These are phyloP conservation scores for Eremochloa ophiuroides DNA, from an alignment of 176 grass and related monocot species.

Conservation along the genomic window DNA sequence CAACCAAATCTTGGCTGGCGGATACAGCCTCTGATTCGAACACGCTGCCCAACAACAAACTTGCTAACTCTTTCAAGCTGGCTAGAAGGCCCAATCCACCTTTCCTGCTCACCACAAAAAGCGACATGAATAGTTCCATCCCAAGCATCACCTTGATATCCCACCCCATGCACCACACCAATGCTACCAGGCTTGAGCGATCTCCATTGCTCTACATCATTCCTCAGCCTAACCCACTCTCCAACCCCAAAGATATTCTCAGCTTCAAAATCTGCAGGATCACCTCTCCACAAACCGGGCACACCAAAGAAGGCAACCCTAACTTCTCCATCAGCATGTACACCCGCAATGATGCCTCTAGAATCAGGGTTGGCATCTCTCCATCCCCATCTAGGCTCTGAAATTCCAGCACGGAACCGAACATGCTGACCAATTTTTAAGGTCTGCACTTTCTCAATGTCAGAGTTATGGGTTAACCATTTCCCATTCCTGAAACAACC, in stretches of 20 bases:
- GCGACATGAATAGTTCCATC: slow-evolving; percentile 89
- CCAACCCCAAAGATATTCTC: slow-evolving; percentile 80
- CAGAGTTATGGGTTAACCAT: slow-evolving; percentile 91
- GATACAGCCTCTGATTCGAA: slow-evolving; percentile 67
- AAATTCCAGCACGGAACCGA: slow-evolving; percentile 64
- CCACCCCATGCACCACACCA: slow-evolving; percentile 88
- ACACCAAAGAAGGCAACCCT: slow-evolving; percentile 79
- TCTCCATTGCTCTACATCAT: slow-evolving; percentile 61
- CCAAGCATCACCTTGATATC: slow-evolving; percentile 73
- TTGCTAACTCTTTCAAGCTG: slow-evolving; percentile 61
- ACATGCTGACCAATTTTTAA: slow-evolving; percentile 87
- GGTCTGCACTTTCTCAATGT: slow-evolving; percentile 83
- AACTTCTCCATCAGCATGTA: slow-evolving; percentile 95
- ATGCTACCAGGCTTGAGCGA: slow-evolving; percentile 86
- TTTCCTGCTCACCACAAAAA: slow-evolving; percentile 96
- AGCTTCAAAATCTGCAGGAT: slow-evolving; percentile 92
- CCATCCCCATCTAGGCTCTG: slow-evolving; percentile 98
- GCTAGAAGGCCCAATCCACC: slow-evolving; percentile 71
- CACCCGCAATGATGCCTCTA: slow-evolving; percentile 82
- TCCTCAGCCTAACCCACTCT: slow-evolving; percentile 79
- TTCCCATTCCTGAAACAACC: slow-evolving; percentile 96
- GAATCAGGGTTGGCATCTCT: slow-evolving; percentile 87
- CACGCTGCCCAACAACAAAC: slow-evolving; percentile 82
- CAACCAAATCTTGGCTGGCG: slow-evolving; percentile 94
- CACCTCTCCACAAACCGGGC: slow-evolving; percentile 77